Conservation (phyloP, 192 early-diverging fungal genomes). For the Haplosporangium gracile region DNA sequence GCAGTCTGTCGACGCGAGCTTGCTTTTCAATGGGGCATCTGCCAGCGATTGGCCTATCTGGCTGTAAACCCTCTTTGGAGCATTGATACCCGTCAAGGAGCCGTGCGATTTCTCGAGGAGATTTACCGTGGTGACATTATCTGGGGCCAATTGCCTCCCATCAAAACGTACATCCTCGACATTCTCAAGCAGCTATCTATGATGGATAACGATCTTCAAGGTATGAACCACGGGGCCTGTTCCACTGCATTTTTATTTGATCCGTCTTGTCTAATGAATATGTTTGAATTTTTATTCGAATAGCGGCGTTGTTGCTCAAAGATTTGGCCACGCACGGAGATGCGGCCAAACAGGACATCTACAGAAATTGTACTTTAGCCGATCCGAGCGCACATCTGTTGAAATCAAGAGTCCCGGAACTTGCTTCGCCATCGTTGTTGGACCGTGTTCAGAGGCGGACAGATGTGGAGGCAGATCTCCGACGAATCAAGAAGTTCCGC, state of each 20-base stretch:
- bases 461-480: constrained; percentile 20
- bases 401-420: too few relatives aligned
- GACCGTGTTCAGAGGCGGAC: constrained; percentile 18
- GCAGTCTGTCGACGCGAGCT: constrained; percentile 4
- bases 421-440: constrained; percentile 7
- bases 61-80: neutral
- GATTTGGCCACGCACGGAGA: too few relatives aligned
- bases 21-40: constrained; percentile 19
- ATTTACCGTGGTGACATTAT: neutral
- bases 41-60: neutral
- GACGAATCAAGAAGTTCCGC: neutral
- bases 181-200: neutral
- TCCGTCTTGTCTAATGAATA: too few relatives aligned
- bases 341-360: too few relatives aligned
- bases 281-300: too few relatives aligned
- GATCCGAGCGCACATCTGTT: too few relatives aligned
- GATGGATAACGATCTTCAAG: too few relatives aligned
- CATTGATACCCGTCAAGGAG: neutral
- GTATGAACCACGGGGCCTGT: too few relatives aligned
- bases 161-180: neutral
- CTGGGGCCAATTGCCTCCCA: neutral
- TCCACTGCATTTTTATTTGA: too few relatives aligned
- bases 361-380: too few relatives aligned
- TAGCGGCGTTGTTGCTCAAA: too few relatives aligned
- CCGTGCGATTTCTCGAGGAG: neutral